Base-by-base conservation (phyloP, 306 rosid species). In the Cucumis cinereus region DNA sequence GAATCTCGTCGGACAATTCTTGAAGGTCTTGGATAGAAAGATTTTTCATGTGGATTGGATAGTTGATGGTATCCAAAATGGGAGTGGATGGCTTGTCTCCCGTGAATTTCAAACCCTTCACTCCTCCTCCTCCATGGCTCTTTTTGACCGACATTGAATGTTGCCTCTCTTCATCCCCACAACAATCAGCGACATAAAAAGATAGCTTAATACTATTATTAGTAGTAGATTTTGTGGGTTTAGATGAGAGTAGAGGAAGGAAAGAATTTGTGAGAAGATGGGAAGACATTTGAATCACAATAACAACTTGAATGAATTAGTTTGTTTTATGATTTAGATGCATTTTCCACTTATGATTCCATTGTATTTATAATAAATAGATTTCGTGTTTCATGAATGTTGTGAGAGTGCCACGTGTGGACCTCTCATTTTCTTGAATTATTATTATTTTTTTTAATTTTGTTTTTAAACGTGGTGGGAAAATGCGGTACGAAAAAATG, bases 41-140 rank as follows among this genome's bases (percentile, higher is more conserved):
- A 81, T 88, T 90, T 64, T 88, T 90, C 90, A 82, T 77, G 81
- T 88, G 96, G 23, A 64, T 77, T 13, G 92, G 92, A 75, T 77
- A 75, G 74, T 88, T 90, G 6, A 90, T 43, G 49, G 87, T 84
- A 79, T 90, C 92, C 45, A 90, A 78, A 28, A 86, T 60, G 28
- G 92, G 95, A 47, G 95, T 90, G 4, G 28, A 72, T 26, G 95
- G 95, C 80, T 84, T 90, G 22, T 84, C 86, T 47, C 90, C 92
- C 0, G 92, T 81, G 84, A 90, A 90, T 71, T 78, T 81, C 3
- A 84, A 76, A 68, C 11, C 75, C 75, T 20, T 33, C 57, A 74
- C 16, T 77, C 71, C 45, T 77, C 74, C 45, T 30, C 35, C 35
- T 3, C 35, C 35, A 4, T 17, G 6, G 13, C 45, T 35, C 15